Base-by-base conservation (phyloP, 2,329 filamentous ascomycete species). In the Balansia obtecta region DNA sequence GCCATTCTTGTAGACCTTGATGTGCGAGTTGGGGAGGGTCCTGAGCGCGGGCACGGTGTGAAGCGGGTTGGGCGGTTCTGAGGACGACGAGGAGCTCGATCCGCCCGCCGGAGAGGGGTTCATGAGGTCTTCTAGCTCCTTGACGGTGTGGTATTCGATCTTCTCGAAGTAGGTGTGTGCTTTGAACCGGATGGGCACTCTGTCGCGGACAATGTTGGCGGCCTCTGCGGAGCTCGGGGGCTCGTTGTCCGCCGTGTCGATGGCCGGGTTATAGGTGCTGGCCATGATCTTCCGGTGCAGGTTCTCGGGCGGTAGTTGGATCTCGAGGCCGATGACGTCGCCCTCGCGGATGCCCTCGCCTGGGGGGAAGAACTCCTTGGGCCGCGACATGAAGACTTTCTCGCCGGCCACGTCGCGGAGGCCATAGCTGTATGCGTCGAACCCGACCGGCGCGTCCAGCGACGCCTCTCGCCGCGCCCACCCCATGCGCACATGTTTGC, bases 1-100 rank as follows among this genome's bases (percentile, higher is more conserved):
- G 4, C 93, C 93, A 59, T 98, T 98, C 64, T 95, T 95, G 75
- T 93, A 97, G 41, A 97, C 75, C 53, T 85, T 86, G 62, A 98
- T 90, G 58, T 79, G 82, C 2, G 88, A 95, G 49, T 86, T 82
- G 0, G 94, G 93, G 3, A 97, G 73, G 1, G 89, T 95, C 45
- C 91, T 83, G 20, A 97, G 72, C n/a, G 86, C 79, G 0, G 88
- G 79, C 12, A 79, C 70, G 3, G 79, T 72, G 62, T 93, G 89
- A 60, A 82, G 89, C 48, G 81, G 83, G 62, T 81, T 82, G 47
- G 86, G 87, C 11, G 74, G 60, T 45, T 83, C 79, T 0, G 73
- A 68, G 0, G 72, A 71, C 18, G 78, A 75, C 49, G 68, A 65
- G 46, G 63, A 61, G 6, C 40, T 38, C 1, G 68, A 56, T 1